Evolutionary conservation across 2,329 filamentous ascomycete genomes (phyloP).

Genomic region (Colletotrichum neosansevieriae): DNA sequence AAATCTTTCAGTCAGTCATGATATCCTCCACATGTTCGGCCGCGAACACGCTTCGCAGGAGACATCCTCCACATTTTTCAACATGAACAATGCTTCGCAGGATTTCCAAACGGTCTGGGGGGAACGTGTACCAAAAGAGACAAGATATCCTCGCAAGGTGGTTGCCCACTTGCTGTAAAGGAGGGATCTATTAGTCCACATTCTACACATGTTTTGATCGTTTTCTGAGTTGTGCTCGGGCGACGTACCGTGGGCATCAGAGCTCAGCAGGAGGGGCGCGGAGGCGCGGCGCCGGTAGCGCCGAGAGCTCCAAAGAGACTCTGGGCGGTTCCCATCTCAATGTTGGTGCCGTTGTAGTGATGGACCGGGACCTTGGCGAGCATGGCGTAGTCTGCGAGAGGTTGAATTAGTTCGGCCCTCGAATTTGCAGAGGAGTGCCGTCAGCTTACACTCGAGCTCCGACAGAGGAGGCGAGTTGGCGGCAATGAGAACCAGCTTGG

Average conservation of each 20-base stretch:
- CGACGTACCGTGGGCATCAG: neutral
- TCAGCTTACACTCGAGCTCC: conserved; percentile 4
- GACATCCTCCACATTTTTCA: neutral
- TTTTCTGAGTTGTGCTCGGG: neutral
- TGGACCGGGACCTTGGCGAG: conserved; percentile 3
- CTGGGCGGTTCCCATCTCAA: conserved; percentile 21
- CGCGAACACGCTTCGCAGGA: neutral
- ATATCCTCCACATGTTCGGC: neutral
- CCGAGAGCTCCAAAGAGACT: too few relatives aligned
- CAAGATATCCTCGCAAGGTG: neutral
- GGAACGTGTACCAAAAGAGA: neutral
- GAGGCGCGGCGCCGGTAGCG: too few relatives aligned
- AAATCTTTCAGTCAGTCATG: neutral
- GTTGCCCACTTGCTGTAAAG: neutral
- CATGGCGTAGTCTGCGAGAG: neutral
- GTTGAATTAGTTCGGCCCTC: neutral
- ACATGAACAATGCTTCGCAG: neutral
- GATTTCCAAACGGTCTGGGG: neutral
- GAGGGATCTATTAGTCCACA: neutral
- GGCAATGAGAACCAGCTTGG: conserved; percentile 14
- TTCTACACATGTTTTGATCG: conserved; percentile 3
- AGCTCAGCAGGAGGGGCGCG: too few relatives aligned
- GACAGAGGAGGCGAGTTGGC: conserved; percentile 9
- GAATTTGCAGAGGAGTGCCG: neutral
- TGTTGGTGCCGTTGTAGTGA: conserved; percentile 11